A percentile compares a stretch with the other conserved stretches of the same genome.
phyloP scores from a whole-genome alignment of 2,329 filamentous ascomycete species.

The Penicillium sp. region DNA sequence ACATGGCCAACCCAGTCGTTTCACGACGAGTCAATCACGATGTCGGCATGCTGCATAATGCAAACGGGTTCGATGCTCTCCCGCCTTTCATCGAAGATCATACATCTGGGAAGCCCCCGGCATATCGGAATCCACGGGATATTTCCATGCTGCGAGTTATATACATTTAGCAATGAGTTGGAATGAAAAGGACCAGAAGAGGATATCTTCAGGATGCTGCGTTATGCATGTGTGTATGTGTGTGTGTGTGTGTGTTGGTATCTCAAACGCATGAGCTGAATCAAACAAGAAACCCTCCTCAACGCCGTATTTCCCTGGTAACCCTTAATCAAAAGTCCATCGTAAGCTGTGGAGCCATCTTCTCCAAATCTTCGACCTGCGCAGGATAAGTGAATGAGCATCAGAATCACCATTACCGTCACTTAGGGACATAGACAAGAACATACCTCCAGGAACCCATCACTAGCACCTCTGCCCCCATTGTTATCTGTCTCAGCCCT shows the following conservation, averaged over 20 bases:
- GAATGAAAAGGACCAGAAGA: background rate
- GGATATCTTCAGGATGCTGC: background rate
- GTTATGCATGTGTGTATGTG: background rate
- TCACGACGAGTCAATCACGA: constrained; percentile 30
- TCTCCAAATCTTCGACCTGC: constrained; percentile 89
- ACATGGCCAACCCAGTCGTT: constrained; percentile 24
- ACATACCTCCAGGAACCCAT: constrained; percentile 74
- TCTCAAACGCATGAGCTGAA: constrained; percentile 23
- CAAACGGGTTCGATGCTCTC: constrained; percentile 25
- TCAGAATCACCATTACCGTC: background rate
- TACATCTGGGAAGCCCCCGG: constrained; percentile 21
- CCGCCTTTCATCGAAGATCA: constrained; percentile 31
- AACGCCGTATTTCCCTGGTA: constrained; percentile 7
- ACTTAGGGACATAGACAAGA: background rate
- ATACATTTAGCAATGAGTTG: constrained; percentile 9
- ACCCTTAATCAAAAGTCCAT: constrained; percentile 70
- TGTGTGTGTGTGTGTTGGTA: constrained; percentile 23
- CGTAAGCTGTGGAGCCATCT: constrained; percentile 79
- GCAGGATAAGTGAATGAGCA: constrained; percentile 6
- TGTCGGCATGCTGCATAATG: constrained; percentile 29
- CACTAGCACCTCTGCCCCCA: constrained; percentile 39
- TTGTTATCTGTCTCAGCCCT: constrained; percentile 54
- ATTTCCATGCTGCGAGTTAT: constrained; percentile 24
- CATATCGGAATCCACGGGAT: constrained; percentile 29
- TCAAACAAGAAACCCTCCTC: constrained; percentile 5